Percentiles rank a stretch among this genome's conserved stretches.
Conservation (phyloP, 2,329 filamentous ascomycete genomes). For the Drechslerella stenobrocha region DNA sequence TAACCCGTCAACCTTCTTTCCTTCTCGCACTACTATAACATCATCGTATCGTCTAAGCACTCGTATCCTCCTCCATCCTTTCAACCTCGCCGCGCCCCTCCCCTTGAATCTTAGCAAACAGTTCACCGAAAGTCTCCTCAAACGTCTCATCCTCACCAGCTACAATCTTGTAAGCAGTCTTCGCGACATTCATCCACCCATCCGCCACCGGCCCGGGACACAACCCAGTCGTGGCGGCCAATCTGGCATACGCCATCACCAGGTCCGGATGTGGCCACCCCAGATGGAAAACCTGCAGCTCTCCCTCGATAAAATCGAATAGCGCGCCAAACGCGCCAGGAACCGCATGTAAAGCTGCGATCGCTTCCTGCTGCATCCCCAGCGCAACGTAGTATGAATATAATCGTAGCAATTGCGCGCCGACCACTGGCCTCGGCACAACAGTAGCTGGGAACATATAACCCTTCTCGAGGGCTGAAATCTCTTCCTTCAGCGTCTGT, state of each 20-base stretch:
- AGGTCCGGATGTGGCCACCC: slow-evolving; percentile 19
- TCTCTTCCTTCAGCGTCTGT: neutral
- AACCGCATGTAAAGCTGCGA: slow-evolving; percentile 1
- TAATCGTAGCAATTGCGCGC: slow-evolving; percentile 19
- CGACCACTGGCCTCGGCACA: slow-evolving; percentile 9
- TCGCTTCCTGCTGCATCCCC: slow-evolving; percentile 8
- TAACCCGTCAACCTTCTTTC: too few relatives aligned
- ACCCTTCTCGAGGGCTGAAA: neutral
- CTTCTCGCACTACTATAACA: too few relatives aligned
- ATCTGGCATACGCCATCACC: slow-evolving; percentile 21
- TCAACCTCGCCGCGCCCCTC: neutral
- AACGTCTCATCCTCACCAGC: slow-evolving; percentile 33
- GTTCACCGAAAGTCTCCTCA: slow-evolving; percentile 18
- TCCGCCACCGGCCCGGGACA: neutral
- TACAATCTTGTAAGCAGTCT: slow-evolving; percentile 19
- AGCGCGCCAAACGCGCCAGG: slow-evolving; percentile 18
- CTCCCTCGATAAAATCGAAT: neutral
- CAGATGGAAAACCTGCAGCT: slow-evolving; percentile 4
- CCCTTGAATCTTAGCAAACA: neutral
- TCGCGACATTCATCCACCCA: slow-evolving; percentile 14
- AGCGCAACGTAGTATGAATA: slow-evolving; percentile 3
- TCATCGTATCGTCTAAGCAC: too few relatives aligned
- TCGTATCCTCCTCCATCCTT: too few relatives aligned
- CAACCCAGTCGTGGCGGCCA: slow-evolving; percentile 8
- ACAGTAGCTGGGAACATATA: slow-evolving; percentile 10